Conservation (phyloP, 2,329 filamentous ascomycete species). For the Hypomyces rosellus region DNA sequence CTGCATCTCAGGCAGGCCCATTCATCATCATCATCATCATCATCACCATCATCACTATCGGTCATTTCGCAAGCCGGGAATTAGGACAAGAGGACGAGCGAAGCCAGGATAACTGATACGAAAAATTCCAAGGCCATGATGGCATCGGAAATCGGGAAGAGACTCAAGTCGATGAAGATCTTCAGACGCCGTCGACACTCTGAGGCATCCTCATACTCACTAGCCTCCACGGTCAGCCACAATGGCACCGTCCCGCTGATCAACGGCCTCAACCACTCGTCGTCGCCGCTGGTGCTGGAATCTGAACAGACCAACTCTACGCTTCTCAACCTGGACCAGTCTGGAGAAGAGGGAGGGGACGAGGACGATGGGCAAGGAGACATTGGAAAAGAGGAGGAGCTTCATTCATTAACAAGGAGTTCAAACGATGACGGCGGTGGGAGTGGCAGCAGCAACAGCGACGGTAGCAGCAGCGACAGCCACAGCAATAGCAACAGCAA, state of each 20-base stretch:
- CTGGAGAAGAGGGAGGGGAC: background rate
- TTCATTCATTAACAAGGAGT: background rate
- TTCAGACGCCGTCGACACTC: background rate
- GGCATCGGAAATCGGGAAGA: background rate
- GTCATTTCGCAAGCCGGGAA: too few relatives aligned
- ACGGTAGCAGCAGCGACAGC: background rate
- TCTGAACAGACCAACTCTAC: background rate
- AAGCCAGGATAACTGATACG: too few relatives aligned
- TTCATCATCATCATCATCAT: too few relatives aligned
- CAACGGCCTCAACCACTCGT: too few relatives aligned
- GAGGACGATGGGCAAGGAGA: background rate
- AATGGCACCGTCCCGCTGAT: background rate
- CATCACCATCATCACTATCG: too few relatives aligned
- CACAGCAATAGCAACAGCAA: background rate
- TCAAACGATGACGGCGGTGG: background rate
- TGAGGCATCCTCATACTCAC: background rate
- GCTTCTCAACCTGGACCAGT: background rate
- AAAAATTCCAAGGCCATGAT: background rate
- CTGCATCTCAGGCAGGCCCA: too few relatives aligned
- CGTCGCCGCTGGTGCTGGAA: background rate
- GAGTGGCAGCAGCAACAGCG: background rate
- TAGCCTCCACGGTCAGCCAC: background rate
- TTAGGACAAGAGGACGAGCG: too few relatives aligned
- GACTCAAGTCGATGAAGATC: background rate
- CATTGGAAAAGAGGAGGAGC: background rate